Evolutionary conservation across 2,329 filamentous ascomycete species (phyloP), one percentile per base, ranked within the genome.

Genomic region (Rhinocladiella similis): DNA sequence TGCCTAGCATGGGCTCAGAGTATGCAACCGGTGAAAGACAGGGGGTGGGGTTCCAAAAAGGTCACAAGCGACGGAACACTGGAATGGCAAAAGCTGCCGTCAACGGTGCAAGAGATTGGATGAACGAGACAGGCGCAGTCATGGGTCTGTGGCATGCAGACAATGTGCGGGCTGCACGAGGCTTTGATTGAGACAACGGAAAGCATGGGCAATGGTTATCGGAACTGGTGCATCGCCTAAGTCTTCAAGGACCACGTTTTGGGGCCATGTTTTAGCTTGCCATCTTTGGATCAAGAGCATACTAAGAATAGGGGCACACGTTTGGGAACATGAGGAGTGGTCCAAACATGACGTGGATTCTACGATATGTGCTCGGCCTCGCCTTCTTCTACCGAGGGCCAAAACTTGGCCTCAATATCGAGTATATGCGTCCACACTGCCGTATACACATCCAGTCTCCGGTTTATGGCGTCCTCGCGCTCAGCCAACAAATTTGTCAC

Each of bases 1-100:
- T 99, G 50, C 94, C 94, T 0, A 95, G 87, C 6, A 97, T 97
- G 83, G 90, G 91, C 12, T 90, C 84, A 47, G 88, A 91, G 62
- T 86, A 85, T 68, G 82, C 81, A 16, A 85, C 83, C 0, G 83
- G 83, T 5, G 78, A 79, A 63, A 59, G 60, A 33, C 63, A 68
- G 33, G 65, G 67, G n/a, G 61, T 61, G 33, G 60, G 59, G 20
- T 41, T 62, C 53, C 52, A 63, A 49, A 59, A 63, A 33, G 70
- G 75, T 53, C 66, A 70, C 53, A 77, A 76, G 56, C 73, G 72
- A 54, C 78, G 77, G 63, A 79, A 81, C 61, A 80, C 80, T 53
- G 80, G 80, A 27, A 83, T 87, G 80, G 84, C 84, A 12, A 87
- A 86, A 69, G 82, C 81, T 13, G 76, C 83, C 56, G 83, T 87